phyloP scores from a whole-genome alignment of 495 filamentous ascomycete species.

The Aspergillus asperescens region DNA sequence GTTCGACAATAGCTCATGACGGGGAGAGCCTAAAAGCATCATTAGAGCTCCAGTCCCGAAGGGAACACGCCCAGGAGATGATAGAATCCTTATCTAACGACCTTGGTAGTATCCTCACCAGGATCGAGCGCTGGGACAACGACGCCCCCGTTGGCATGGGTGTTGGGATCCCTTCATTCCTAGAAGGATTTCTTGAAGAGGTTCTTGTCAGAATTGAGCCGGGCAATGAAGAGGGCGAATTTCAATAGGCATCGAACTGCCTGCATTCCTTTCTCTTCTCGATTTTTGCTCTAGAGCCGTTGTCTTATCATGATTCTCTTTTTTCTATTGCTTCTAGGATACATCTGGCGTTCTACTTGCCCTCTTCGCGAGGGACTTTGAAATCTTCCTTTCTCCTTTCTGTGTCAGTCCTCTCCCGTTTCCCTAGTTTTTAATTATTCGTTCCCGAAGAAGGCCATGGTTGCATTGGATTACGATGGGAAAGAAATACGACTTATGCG shows the following conservation, averaged over 20 bases:
- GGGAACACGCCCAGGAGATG: slow-evolving; percentile 73
- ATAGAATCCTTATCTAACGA: slow-evolving; percentile 74
- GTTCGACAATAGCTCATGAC: slow-evolving; percentile 5
- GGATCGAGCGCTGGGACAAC: slow-evolving; percentile 82
- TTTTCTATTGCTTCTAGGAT: not conserved
- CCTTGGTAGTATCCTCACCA: slow-evolving; percentile 67
- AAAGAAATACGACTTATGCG: not conserved
- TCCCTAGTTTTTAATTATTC: too few species aligned
- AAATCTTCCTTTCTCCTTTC: not conserved
- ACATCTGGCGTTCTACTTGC: not conserved
- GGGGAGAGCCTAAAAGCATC: slow-evolving; percentile 11
- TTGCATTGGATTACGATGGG: not conserved
- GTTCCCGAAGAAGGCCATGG: not conserved
- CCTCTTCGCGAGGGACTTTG: not conserved
- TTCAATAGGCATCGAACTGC: slow-evolving; percentile 3
- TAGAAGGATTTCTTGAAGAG: slow-evolving; percentile 92
- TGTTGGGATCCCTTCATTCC: slow-evolving; percentile 73
- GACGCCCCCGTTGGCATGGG: slow-evolving; percentile 86
- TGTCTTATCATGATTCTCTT: not conserved
- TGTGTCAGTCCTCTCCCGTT: not conserved
- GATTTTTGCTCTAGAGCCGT: not conserved
- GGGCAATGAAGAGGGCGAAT: slow-evolving; percentile 55
- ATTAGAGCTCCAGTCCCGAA: slow-evolving; percentile 32
- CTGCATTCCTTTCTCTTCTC: not conserved
- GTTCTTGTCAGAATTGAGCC: slow-evolving; percentile 88